Base-by-base conservation (phyloP, 192 early-diverging fungal species). In the Backusella circina region DNA sequence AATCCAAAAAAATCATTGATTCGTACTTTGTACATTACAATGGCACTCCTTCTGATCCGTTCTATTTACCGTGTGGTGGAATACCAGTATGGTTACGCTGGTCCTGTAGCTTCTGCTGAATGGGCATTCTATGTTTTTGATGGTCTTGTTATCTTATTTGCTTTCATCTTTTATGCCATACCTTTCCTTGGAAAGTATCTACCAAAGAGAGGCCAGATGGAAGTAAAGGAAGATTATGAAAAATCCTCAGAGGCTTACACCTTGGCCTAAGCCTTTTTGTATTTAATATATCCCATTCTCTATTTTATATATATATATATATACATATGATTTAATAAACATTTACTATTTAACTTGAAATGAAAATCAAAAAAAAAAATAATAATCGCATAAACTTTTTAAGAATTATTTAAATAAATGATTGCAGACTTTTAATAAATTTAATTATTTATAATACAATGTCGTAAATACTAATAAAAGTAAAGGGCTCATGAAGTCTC, bases 81-180 rank as follows among this genome's bases (percentile, higher is more conserved):
- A 21, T 68, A 23, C 23, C 33, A 33, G 13, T 18, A 15, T 68
- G 67, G 33, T 13, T 36, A 10, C 12, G 33, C 2, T 36, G 67
- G 67, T 26, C 33, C 33, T 68, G 33, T 68, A 3, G 67, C 67
- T 2, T 23, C 67, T 37, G 31, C 67, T 37, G 67, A 68, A 26
- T 68, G 67, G 67, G 67, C 35, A 23, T 68, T 68, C 23, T 68
- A 68, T 36, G 67, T 68, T 1, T 68, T 68, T 68, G 67, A 68
- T 37, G n/a, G 33, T 38, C 67, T 68, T 23, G 33, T 36, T 2
- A 68, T 68, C 12, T 18, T 23, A 1, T 3, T 68, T 68, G 21
- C 33, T 36, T 68, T 68, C 21, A 23, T 68, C 16, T 33, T 16
- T 36, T 68, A 68, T 3, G 4, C n/a, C 5, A n/a, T 68, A n/a